Conservation (phyloP, 1,139 yeast species). For the Pichia sp. region DNA sequence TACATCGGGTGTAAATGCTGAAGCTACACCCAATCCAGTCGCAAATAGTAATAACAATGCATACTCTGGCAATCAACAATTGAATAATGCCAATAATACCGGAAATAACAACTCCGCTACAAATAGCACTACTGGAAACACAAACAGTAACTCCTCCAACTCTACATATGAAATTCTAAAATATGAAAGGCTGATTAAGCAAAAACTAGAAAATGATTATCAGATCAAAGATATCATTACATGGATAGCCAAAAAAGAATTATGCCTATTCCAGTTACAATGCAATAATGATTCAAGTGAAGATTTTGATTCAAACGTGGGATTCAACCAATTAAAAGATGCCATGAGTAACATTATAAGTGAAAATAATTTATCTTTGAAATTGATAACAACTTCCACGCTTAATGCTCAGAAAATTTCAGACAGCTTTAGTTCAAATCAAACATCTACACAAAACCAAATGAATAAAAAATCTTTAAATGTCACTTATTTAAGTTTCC, state of each 20-base stretch:
- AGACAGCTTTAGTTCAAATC: not conserved
- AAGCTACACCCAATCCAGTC: not conserved
- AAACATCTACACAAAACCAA: slow-evolving; percentile 2
- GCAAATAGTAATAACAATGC: not conserved
- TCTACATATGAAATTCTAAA: slow-evolving; percentile 18
- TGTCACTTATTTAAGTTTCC: slow-evolving; percentile 24
- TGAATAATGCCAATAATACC: not conserved
- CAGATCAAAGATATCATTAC: slow-evolving; percentile 21
- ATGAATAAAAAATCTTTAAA: slow-evolving; percentile 20
- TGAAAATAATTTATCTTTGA: slow-evolving; percentile 19
- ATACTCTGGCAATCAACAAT: not conserved
- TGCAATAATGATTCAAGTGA: slow-evolving; percentile 10
- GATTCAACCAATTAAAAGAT: slow-evolving; percentile 23
- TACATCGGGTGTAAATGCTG: slow-evolving; percentile 1
- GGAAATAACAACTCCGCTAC: not conserved
- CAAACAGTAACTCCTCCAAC: slow-evolving; percentile 1
- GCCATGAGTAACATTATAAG: slow-evolving; percentile 23
- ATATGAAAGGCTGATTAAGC: slow-evolving; percentile 20
- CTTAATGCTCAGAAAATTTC: slow-evolving; percentile 16
- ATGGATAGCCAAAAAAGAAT: slow-evolving; percentile 23
- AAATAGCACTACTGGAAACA: not conserved
- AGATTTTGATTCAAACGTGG: slow-evolving; percentile 11
- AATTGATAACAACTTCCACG: slow-evolving; percentile 19
- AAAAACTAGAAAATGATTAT: slow-evolving; percentile 20
- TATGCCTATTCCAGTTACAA: slow-evolving; percentile 24